Percentiles rank a stretch among this genome's conserved stretches.
phyloP scores from a whole-genome alignment of 768 basidiomycete species.

The Lanmaoa rubissima region DNA sequence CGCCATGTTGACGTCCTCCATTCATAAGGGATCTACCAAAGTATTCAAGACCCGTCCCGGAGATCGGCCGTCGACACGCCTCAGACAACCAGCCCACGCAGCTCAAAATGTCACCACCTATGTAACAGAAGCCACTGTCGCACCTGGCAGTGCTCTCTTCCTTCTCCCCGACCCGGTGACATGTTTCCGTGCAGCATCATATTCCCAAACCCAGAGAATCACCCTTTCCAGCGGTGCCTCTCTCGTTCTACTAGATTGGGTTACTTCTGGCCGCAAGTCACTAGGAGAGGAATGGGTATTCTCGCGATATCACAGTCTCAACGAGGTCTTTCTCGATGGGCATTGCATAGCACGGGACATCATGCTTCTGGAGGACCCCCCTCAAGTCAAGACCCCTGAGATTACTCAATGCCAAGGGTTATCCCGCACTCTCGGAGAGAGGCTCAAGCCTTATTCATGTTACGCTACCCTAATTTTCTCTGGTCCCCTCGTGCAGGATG shows the following conservation, averaged over 20 bases:
- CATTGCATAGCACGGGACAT: slow-evolving; percentile 73
- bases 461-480: slow-evolving; percentile 84
- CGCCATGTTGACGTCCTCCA: not conserved
- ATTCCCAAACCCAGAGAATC: slow-evolving; percentile 83
- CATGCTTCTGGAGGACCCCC: slow-evolving; percentile 63
- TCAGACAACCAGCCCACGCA: slow-evolving; percentile 11
- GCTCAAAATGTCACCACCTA: slow-evolving; percentile 50
- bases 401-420: slow-evolving; percentile 25
- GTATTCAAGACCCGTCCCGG: slow-evolving; percentile 81
- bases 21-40: slow-evolving; percentile 81
- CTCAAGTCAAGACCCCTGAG: slow-evolving; percentile 5
- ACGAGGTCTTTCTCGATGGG: slow-evolving; percentile 73
- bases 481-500: slow-evolving; percentile 56
- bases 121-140: slow-evolving; percentile 56
- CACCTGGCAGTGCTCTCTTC: slow-evolving; percentile 56
- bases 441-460: slow-evolving; percentile 80
- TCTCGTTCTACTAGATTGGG: slow-evolving; percentile 82
- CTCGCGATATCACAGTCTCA: slow-evolving; percentile 77
- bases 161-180: slow-evolving; percentile 92
- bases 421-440: slow-evolving; percentile 51
- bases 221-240: slow-evolving; percentile 58
- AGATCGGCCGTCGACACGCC: slow-evolving; percentile 50
- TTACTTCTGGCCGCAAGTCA: slow-evolving; percentile 83
- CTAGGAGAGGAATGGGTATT: slow-evolving; percentile 91
- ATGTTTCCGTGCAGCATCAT: slow-evolving; percentile 82